Conservation (phyloP, 2,329 filamentous ascomycete genomes). For the Fusarium sp. region DNA sequence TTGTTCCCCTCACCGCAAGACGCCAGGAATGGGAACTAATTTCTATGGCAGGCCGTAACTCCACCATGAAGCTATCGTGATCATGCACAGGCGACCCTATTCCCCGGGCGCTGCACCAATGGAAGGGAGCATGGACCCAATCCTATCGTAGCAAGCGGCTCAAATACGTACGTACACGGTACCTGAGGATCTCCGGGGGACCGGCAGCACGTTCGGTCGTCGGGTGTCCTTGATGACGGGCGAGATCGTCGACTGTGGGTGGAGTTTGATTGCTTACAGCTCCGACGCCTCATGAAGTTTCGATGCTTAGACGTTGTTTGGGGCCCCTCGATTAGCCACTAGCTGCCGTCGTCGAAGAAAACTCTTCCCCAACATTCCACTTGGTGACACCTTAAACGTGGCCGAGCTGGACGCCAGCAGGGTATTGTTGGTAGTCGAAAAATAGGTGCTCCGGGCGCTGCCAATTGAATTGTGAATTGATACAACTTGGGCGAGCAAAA, state of each 20-base stretch:
- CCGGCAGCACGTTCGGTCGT: conserved; percentile 36
- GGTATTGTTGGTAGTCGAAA: conserved; percentile 25
- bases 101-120: conserved; percentile 26
- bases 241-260: conserved; percentile 22
- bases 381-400: conserved; percentile 42
- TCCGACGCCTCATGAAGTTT: conserved; percentile 20
- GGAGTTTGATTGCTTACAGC: conserved; percentile 25
- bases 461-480: conserved; percentile 2
- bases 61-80: conserved; percentile 42
- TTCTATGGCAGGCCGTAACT: conserved; percentile 16
- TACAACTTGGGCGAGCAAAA: conserved; percentile 7
- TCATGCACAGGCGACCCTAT: conserved; percentile 41
- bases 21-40: conserved; percentile 29
- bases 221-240: conserved; percentile 22
- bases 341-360: conserved; percentile 37
- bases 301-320: conserved; percentile 33
- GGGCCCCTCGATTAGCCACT: conserved; percentile 42
- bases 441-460: conserved; percentile 23
- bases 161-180: conserved; percentile 22
- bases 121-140: conserved; percentile 23
- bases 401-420: conserved; percentile 40
- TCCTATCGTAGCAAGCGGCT: conserved; percentile 2
- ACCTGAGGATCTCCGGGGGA: conserved; percentile 30
- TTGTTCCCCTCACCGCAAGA: conserved; percentile 35
- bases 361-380: conserved; percentile 47